Conservation (phyloP, 106 monocot species). For the Gastrodia elata region DNA sequence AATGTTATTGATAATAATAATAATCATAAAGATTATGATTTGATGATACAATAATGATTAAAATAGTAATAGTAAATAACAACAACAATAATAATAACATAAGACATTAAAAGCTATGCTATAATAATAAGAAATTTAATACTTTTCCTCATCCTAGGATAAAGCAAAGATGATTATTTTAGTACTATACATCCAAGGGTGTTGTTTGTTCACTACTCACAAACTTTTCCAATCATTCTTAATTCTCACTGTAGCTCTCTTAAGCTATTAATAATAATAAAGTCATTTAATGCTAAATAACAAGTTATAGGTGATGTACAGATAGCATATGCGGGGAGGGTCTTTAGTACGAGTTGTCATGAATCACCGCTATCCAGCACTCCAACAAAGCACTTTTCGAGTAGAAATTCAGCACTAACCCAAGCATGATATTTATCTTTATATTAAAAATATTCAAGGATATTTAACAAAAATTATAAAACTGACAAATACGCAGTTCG, state of each 20-base stretch:
- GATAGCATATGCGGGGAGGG: neutral
- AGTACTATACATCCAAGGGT: neutral
- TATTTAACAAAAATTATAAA: neutral
- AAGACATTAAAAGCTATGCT: too few species aligned
- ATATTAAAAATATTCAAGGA: slow-evolving; percentile 7
- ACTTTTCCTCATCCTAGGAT: neutral
- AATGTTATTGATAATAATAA: too few species aligned
- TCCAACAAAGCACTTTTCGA: slow-evolving; percentile 73
- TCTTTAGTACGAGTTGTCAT: neutral
- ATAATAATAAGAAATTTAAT: too few species aligned
- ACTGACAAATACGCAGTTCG: neutral
- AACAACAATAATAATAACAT: too few species aligned
- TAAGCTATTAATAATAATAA: too few species aligned
- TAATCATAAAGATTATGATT: too few species aligned
- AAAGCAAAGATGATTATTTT: too few species aligned
- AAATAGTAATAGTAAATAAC: too few species aligned
- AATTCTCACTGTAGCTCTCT: neutral
- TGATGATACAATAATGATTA: too few species aligned
- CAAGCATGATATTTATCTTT: slow-evolving; percentile 75
- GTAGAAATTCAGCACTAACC: slow-evolving; percentile 62
- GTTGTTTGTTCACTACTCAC: neutral
- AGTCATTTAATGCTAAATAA: neutral
- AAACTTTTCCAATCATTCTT: neutral
- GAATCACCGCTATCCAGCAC: slow-evolving; percentile 34
- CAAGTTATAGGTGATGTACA: neutral